phyloP scores from a whole-genome alignment of 1,284 basidiomycete genomes.

The Filobasidium uniguttulatum region DNA sequence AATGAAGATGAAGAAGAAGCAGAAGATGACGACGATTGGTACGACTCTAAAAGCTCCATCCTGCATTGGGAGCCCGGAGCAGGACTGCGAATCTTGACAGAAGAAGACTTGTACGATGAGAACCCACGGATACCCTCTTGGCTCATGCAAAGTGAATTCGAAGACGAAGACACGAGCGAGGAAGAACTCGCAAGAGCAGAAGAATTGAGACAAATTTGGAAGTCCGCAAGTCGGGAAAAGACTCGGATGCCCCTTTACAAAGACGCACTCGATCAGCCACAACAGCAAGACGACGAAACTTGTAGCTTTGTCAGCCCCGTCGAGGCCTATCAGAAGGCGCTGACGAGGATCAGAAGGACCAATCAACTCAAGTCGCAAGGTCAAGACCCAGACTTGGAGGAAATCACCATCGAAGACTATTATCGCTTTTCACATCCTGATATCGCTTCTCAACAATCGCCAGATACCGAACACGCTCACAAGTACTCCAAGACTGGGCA shows the following conservation, averaged over 20 bases:
- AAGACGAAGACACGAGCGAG: not conserved
- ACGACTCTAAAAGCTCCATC: not conserved
- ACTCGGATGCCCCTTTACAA: not conserved
- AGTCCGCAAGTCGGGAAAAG: not conserved
- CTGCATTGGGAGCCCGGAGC: not conserved
- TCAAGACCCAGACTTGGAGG: not conserved
- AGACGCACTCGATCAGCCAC: not conserved
- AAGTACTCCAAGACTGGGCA: conserved; percentile 30
- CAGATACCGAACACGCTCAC: not conserved
- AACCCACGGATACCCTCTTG: not conserved
- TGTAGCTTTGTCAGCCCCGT: not conserved
- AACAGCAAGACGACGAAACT: not conserved
- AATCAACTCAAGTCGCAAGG: not conserved
- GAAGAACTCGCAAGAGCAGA: not conserved
- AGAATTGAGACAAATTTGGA: not conserved
- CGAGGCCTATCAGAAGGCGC: not conserved
- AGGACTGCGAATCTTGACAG: not conserved
- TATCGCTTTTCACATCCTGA: not conserved
- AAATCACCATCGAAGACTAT: not conserved
- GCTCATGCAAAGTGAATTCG: too few relatives aligned
- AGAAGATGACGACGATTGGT: not conserved
- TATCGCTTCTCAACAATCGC: not conserved
- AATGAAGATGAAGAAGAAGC: not conserved
- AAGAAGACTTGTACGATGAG: not conserved
- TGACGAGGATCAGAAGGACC: not conserved